Base-by-base conservation (phyloP, 176 grass and related monocot species). In the Hyparrhenia diplandra region DNA sequence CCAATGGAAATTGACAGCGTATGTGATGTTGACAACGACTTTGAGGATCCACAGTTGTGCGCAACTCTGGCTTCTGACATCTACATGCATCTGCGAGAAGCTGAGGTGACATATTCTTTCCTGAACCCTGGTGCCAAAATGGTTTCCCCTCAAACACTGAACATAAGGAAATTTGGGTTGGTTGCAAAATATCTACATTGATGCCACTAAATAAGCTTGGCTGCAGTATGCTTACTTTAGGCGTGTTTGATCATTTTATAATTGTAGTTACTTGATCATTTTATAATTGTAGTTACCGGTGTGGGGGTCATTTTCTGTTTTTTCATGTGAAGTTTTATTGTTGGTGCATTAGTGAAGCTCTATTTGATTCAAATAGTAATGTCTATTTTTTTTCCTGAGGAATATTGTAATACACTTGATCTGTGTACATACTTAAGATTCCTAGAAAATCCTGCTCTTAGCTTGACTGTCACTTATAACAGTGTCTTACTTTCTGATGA, bases 41-140 rank as follows among this genome's bases (percentile, higher is more conserved):
- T 69, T 0, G 47, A 88, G 68, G 89, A 99, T 79, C 90, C 96
- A 29, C 96, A 99, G 68, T 70, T 95, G 49, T 99, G 96, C 72
- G 89, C 92, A 28, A 89, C 96, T 83, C 87, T 99, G 65, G 96
- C 88, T 86, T 95, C 88, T 66, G 96, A 99, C 69, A 95, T 99
- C 17, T 99, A 99, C 69, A 93, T 75, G 71, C 96, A 99, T 81
- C 74, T 95, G 79, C 88, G 96, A 25, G 78, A 88, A 4, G 96
- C 96, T 80, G 96, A 99, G 96, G 96, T 99, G 65, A 70, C 11
- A 36, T 27, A 63, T 61, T 86, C 62, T 79, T 64, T n/a, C 66
- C 16, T 69, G 14, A 3, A 5, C 3, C 70, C 30, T 62, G 41
- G 8, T 74, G 35, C 17, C 7, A 0, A 42, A 65, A 39, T 41